phyloP scores from a whole-genome alignment of 768 basidiomycete species.

The Boletus edulis region DNA sequence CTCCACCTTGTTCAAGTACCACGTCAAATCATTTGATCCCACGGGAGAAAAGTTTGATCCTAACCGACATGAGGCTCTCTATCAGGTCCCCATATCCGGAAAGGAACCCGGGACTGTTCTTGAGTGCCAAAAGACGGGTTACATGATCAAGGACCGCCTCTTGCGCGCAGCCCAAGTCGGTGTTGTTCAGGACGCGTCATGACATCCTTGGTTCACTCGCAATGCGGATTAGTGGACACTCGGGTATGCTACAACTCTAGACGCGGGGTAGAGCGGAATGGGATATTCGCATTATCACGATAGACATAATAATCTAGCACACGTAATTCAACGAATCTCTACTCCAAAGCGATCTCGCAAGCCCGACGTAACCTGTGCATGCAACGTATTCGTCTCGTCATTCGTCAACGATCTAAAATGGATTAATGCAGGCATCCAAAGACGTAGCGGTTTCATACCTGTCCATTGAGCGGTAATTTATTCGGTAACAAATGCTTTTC shows the following conservation, averaged over 20 bases:
- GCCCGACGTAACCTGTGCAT: slow-evolving; percentile 55
- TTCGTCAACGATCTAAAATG: slow-evolving; percentile 74
- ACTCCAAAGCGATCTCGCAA: slow-evolving; percentile 68
- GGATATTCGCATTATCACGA: slow-evolving; percentile 27
- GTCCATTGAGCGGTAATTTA: slow-evolving; percentile 98
- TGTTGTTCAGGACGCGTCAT: slow-evolving; percentile 71
- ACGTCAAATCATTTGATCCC: slow-evolving; percentile 89
- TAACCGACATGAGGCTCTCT: slow-evolving; percentile 92
- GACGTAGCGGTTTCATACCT: slow-evolving; percentile 44
- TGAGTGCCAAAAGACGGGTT: slow-evolving; percentile 88
- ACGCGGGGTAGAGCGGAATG: slow-evolving; percentile 26
- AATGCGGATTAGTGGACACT: slow-evolving; percentile 5
- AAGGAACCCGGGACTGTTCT: slow-evolving; percentile 88
- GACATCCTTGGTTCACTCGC: slow-evolving; percentile 16
- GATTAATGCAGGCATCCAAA: slow-evolving; percentile 1
- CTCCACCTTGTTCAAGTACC: slow-evolving; percentile 88
- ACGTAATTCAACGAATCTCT: slow-evolving; percentile 76
- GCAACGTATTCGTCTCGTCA: slow-evolving; percentile 84
- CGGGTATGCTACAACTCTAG: slow-evolving; percentile 21
- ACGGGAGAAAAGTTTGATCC: slow-evolving; percentile 94
- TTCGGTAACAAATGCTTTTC: slow-evolving; percentile 81
- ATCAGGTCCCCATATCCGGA: slow-evolving; percentile 87
- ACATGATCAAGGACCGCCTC: slow-evolving; percentile 91
- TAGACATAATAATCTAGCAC: slow-evolving; percentile 39
- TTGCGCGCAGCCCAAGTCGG: slow-evolving; percentile 96